Conservation (phyloP, 192 early-diverging fungal genomes). For the Dissophora globulifera region DNA sequence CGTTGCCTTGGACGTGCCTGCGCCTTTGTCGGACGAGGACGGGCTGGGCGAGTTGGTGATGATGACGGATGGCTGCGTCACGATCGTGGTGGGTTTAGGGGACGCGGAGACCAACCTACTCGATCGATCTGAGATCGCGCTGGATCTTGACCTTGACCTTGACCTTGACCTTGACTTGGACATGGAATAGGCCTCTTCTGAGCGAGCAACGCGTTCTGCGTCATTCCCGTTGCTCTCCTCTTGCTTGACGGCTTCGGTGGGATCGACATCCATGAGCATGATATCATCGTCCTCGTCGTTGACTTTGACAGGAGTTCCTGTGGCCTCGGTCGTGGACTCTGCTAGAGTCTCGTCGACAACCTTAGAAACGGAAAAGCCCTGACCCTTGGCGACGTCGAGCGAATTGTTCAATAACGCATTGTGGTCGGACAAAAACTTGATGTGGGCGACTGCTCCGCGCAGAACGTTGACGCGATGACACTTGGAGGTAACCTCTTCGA, state of each 20-base stretch:
- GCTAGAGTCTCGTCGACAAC: background rate
- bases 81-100: constrained; percentile 16
- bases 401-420: constrained; percentile 10
- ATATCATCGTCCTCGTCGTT: background rate
- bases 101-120: constrained; percentile 5
- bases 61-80: constrained; percentile 24
- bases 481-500: constrained; percentile 50
- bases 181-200: constrained; percentile 1
- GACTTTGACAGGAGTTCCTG: background rate
- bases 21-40: constrained; percentile 2
- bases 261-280: constrained; percentile 40
- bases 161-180: no score
- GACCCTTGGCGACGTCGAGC: constrained; percentile 12
- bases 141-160: no score
- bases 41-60: constrained; percentile 40
- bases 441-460: constrained; percentile 51
- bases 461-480: constrained; percentile 52
- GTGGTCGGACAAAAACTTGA: constrained; percentile 41
- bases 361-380: constrained; percentile 3
- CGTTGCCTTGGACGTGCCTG: constrained; percentile 10
- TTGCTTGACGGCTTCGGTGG: constrained; percentile 7
- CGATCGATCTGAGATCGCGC: background rate
- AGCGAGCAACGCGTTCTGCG: constrained; percentile 3
- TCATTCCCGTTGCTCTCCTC: constrained; percentile 15
- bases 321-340: background rate